These are phyloP conservation scores for Geum urbanum DNA, from an alignment of 306 rosid species.

Conservation along the genomic window DNA sequence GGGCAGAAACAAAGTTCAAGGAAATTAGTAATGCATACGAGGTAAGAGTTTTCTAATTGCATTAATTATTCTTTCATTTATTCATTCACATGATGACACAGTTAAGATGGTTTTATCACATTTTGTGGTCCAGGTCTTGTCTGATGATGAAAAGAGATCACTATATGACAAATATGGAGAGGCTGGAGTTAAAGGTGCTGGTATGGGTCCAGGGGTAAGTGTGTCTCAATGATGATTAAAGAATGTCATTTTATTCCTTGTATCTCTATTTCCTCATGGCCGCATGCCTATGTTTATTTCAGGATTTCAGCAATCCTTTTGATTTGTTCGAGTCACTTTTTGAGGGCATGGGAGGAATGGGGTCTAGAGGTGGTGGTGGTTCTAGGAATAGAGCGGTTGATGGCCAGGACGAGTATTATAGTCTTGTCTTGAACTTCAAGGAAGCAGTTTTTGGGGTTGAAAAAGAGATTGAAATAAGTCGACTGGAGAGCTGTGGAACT, in stretches of 20 bases:
- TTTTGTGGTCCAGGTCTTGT: constrained; percentile 62
- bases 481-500: constrained; percentile 84
- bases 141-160: constrained; percentile 89
- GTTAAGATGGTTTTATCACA: constrained; percentile 4
- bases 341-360: constrained; percentile 57
- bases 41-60: constrained; percentile 39
- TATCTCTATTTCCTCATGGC: constrained; percentile 13
- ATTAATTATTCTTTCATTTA: not conserved
- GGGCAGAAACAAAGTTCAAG: constrained; percentile 87
- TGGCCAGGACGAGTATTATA: constrained; percentile 69
- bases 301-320: constrained; percentile 68
- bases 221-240: constrained; percentile 15
- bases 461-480: constrained; percentile 83
- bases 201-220: constrained; percentile 86
- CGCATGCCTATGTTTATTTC: constrained; percentile 13
- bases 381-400: constrained; percentile 58
- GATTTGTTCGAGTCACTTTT: constrained; percentile 59
- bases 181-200: constrained; percentile 94
- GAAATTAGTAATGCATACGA: constrained; percentile 93
- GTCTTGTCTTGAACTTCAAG: constrained; percentile 75
- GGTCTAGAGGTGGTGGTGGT: constrained; percentile 49
- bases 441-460: constrained; percentile 97
- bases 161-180: constrained; percentile 90
- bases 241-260: constrained; percentile 1
- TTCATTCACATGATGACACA: constrained; percentile 21